Evolutionary conservation across 2,329 filamentous ascomycete species (phyloP).

Genomic region (Blumeria hordei): DNA sequence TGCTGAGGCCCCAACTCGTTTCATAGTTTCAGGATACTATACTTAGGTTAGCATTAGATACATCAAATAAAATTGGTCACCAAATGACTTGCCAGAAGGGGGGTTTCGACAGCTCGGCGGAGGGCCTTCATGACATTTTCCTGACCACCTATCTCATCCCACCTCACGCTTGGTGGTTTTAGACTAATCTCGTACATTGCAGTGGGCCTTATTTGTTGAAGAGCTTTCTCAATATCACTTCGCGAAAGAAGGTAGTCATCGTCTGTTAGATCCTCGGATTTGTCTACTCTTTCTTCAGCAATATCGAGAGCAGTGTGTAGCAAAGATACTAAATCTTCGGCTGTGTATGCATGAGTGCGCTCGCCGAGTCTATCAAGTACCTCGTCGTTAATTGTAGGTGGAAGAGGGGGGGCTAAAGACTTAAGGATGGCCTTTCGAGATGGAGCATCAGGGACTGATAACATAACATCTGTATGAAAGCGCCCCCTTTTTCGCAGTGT

Average conservation of each 20-base stretch:
- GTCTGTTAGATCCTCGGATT: not conserved
- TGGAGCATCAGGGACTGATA: slow-evolving; percentile 50
- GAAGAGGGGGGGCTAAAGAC: slow-evolving; percentile 21
- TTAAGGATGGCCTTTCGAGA: slow-evolving; percentile 53
- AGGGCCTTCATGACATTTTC: slow-evolving; percentile 43
- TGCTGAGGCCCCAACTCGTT: slow-evolving; percentile 26
- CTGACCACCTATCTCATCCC: slow-evolving; percentile 75
- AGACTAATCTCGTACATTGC: slow-evolving; percentile 79
- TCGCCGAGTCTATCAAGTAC: slow-evolving; percentile 38
- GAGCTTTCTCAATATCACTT: slow-evolving; percentile 38
- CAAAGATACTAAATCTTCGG: slow-evolving; percentile 47
- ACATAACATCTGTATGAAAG: slow-evolving; percentile 41
- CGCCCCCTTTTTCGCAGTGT: slow-evolving; percentile 39
- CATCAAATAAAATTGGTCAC: not conserved
- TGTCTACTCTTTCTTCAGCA: slow-evolving; percentile 11
- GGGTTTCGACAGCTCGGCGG: slow-evolving; percentile 18
- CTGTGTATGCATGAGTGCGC: slow-evolving; percentile 70
- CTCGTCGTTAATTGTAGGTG: slow-evolving; percentile 23
- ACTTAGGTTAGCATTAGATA: slow-evolving; percentile 3
- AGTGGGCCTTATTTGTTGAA: slow-evolving; percentile 48
- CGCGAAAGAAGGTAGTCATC: slow-evolving; percentile 10
- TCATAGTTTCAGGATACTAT: slow-evolving; percentile 25
- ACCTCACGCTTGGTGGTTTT: slow-evolving; percentile 64
- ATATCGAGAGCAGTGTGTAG: slow-evolving; percentile 25
- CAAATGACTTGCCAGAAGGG: slow-evolving; percentile 9